phyloP scores from a whole-genome alignment of 2,329 filamentous ascomycete species.

The Fusarium hainanense region DNA sequence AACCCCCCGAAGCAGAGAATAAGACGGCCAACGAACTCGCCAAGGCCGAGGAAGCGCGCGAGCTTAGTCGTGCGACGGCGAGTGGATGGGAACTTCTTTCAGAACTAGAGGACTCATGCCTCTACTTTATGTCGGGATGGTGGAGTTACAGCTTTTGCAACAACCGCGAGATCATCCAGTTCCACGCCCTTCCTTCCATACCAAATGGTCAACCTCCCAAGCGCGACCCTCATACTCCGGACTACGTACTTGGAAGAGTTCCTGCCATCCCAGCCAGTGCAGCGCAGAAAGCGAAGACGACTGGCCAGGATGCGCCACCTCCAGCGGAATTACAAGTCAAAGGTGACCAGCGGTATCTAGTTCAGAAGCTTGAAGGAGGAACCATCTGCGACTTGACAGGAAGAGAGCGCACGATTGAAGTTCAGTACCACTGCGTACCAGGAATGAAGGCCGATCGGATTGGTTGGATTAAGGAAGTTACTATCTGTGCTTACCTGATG shows the following conservation, averaged over 20 bases:
- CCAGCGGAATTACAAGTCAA: slow-evolving; percentile 79
- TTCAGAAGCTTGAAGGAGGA: slow-evolving; percentile 82
- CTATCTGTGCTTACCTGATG: slow-evolving; percentile 93
- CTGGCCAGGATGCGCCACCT: slow-evolving; percentile 47
- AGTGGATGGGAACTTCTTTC: slow-evolving; percentile 84
- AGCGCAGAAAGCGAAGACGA: slow-evolving; percentile 39
- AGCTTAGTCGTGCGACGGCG: slow-evolving; percentile 79
- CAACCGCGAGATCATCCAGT: slow-evolving; percentile 86
- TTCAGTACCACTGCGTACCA: slow-evolving; percentile 83
- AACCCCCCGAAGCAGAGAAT: slow-evolving; percentile 66
- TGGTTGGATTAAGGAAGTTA: slow-evolving; percentile 91
- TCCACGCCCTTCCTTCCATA: slow-evolving; percentile 79
- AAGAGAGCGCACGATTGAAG: slow-evolving; percentile 82
- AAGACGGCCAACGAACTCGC: slow-evolving; percentile 74
- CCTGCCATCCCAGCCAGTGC: slow-evolving; percentile 50
- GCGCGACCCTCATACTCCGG: slow-evolving; percentile 79
- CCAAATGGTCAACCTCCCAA: slow-evolving; percentile 78
- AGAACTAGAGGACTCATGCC: slow-evolving; percentile 82
- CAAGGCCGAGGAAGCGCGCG: slow-evolving; percentile 80
- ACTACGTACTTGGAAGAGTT: slow-evolving; percentile 78
- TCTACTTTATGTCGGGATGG: slow-evolving; percentile 88
- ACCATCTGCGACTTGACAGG: slow-evolving; percentile 89
- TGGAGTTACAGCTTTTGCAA: slow-evolving; percentile 98
- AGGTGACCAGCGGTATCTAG: slow-evolving; percentile 85
- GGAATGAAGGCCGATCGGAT: slow-evolving; percentile 79